These are phyloP conservation scores for Alternaria triticimaculans DNA, from an alignment of 2,329 filamentous ascomycete genomes.

Conservation along the genomic window DNA sequence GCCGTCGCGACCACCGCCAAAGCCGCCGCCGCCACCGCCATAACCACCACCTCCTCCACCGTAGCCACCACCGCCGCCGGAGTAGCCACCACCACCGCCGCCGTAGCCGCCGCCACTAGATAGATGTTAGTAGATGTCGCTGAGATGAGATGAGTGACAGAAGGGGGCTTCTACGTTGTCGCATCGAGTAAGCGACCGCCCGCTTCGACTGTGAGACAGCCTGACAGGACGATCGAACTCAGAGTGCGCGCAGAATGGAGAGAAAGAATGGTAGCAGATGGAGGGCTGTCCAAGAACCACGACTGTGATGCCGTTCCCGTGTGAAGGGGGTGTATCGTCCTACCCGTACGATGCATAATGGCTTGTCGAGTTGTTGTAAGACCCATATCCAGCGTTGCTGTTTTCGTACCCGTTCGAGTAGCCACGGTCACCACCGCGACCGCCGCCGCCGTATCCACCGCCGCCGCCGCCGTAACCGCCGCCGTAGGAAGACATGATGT, in stretches of 20 bases:
- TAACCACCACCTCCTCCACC: slow-evolving; percentile 60
- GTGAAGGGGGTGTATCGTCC: slow-evolving; percentile 44
- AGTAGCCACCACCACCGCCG: slow-evolving; percentile 65
- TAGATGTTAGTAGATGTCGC: slow-evolving; percentile 36
- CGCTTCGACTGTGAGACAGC: slow-evolving; percentile 28
- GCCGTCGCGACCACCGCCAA: slow-evolving; percentile 65
- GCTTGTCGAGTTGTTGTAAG: slow-evolving; percentile 53
- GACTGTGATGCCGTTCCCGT: slow-evolving; percentile 50
- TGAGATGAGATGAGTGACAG: slow-evolving; percentile 13
- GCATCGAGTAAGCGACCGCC: slow-evolving; percentile 36
- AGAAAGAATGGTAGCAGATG: slow-evolving; percentile 39
- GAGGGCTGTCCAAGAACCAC: slow-evolving; percentile 40
- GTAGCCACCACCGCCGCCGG: slow-evolving; percentile 54
- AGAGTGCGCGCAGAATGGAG: slow-evolving; percentile 38
- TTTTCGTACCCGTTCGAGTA: slow-evolving; percentile 63
- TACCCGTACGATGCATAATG: slow-evolving; percentile 55
- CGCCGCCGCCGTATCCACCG: slow-evolving; percentile 52
- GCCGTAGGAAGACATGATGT: slow-evolving; percentile 77
- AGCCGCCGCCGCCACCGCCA: slow-evolving; percentile 28
- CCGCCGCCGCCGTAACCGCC: slow-evolving; percentile 58
- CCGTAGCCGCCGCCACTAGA: slow-evolving; percentile 27
- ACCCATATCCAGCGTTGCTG: slow-evolving; percentile 53
- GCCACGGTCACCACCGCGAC: slow-evolving; percentile 56
- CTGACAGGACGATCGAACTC: slow-evolving; percentile 33
- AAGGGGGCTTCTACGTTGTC: slow-evolving; percentile 38